phyloP scores from a whole-genome alignment of 148 eudicot species.

The Rhododendron simsii region DNA sequence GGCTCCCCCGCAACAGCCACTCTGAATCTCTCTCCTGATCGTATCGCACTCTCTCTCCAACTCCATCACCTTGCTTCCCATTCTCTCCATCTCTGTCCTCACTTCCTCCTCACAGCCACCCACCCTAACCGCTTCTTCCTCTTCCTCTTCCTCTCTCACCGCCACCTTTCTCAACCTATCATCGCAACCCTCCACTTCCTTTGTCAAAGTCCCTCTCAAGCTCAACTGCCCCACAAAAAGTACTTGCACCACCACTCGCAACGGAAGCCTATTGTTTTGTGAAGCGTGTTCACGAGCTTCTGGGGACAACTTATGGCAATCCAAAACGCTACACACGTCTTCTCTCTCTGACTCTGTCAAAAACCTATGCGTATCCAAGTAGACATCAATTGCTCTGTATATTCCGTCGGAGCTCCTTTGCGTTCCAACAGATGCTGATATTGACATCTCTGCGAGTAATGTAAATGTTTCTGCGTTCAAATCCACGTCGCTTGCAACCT shows the following conservation, averaged over 20 bases:
- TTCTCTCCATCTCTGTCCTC: conserved; percentile 30
- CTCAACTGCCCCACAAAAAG: conserved; percentile 53
- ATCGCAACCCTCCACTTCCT: conserved; percentile 21
- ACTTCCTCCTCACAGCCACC: conserved; percentile 12
- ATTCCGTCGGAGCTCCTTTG: conserved; percentile 44
- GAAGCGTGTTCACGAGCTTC: conserved; percentile 66
- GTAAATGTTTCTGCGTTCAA: conserved; percentile 33
- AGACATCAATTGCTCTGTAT: conserved; percentile 61
- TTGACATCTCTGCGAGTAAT: conserved; percentile 48
- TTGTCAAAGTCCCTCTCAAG: conserved; percentile 40
- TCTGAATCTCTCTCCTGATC: conserved; percentile 40
- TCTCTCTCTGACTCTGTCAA: conserved; percentile 55
- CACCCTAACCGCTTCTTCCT: neutral
- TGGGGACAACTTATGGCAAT: conserved; percentile 52
- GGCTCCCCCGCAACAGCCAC: conserved; percentile 17
- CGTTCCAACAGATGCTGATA: conserved; percentile 33
- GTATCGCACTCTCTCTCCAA: conserved; percentile 39
- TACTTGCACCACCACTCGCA: conserved; percentile 51
- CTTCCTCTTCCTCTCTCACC: neutral
- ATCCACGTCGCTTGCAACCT: conserved; percentile 50
- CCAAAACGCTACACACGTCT: conserved; percentile 49
- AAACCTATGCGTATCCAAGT: conserved; percentile 46
- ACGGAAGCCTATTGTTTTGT: conserved; percentile 43
- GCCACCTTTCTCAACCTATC: conserved; percentile 12
- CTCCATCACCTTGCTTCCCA: conserved; percentile 40